Evolutionary conservation across 148 eudicot genomes (phyloP), one percentile per base, ranked within the genome.

Genomic region (Heliosperma pusillum): DNA sequence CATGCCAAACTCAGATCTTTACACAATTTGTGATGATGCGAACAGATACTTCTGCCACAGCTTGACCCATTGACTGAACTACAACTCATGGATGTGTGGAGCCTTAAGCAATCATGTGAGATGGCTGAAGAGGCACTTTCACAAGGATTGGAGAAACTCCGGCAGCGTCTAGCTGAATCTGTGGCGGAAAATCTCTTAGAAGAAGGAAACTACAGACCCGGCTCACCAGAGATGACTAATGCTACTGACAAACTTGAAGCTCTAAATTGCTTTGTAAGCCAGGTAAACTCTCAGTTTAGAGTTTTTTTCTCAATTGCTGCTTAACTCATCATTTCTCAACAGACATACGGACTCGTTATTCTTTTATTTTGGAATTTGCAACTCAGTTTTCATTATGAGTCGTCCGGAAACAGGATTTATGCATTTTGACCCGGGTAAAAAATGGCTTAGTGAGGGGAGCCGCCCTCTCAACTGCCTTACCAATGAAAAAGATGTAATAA

Each of bases 81-180:
- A 74, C 96, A 90, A 76, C 55, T 74, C 15, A 45, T 74, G 69
- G 86, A 86, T 12, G 83, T 89, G 47, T 57, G 67, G 44, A 89
- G 81, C 77, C 97, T 95, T 19, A 80, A 30, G 50, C 96, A 90
- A 71, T 84, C 91, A 24, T 89, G 93, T 67, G 97, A 92, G 80
- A 13, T 9, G 5, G 63, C 63, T 8, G 63, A 59, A 59, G 63
- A 59, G 24, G 63, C 63, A 22, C 27, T 59, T 20, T 22, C 7
- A 59, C 10, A 59, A 4, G 98, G 98, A 71, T 86, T 93, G 97
- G 96, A 89, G 1, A 92, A 82, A 78, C 97, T 95, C 30, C 93
- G 80, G 81, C 89, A 85, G 53, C 86, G 69, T 66, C 56, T 95
- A 45, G 86, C 90, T 0, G 89, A 86, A 76, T 73, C 90, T 40